Conservation (phyloP, 2,329 filamentous ascomycete species). For the Iodosphaeria phyllophila region DNA sequence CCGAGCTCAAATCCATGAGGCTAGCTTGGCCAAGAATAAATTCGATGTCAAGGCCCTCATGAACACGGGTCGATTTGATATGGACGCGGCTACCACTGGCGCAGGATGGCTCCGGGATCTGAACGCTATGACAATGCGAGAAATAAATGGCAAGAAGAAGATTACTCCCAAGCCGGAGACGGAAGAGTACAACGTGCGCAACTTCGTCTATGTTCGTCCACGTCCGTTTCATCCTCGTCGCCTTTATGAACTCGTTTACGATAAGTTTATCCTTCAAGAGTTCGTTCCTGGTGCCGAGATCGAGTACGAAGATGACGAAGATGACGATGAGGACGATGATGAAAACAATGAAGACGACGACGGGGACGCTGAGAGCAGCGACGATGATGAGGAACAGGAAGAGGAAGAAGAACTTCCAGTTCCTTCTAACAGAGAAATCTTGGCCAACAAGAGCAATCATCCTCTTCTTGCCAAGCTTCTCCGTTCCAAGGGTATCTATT, state of each 20-base stretch:
- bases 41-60: slow-evolving; percentile 44
- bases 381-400: slow-evolving; percentile 6
- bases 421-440: slow-evolving; percentile 20
- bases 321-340: slow-evolving; percentile 11
- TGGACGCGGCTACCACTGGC: slow-evolving; percentile 42
- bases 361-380: slow-evolving; percentile 10
- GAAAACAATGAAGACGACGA: slow-evolving; percentile 11
- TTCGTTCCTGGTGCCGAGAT: slow-evolving; percentile 15
- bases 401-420: slow-evolving; percentile 10
- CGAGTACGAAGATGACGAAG: slow-evolving; percentile 4
- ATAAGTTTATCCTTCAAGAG: slow-evolving; percentile 31
- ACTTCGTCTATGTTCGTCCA: slow-evolving; percentile 47
- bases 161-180: slow-evolving; percentile 52
- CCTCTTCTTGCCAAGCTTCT: slow-evolving; percentile 34
- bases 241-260: slow-evolving; percentile 23
- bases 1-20: slow-evolving; percentile 42
- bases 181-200: slow-evolving; percentile 53
- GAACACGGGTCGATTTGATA: slow-evolving; percentile 45
- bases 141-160: slow-evolving; percentile 32
- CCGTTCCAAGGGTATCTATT: slow-evolving; percentile 44
- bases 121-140: slow-evolving; percentile 45
- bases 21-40: slow-evolving; percentile 29
- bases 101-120: slow-evolving; percentile 54
- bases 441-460: slow-evolving; percentile 35
- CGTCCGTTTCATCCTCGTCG: slow-evolving; percentile 31